Percentiles rank a stretch among this genome's conserved stretches.
These are phyloP conservation scores for Anisogramma anomala DNA, from an alignment of 2,329 filamentous ascomycete species.

Conservation along the genomic window DNA sequence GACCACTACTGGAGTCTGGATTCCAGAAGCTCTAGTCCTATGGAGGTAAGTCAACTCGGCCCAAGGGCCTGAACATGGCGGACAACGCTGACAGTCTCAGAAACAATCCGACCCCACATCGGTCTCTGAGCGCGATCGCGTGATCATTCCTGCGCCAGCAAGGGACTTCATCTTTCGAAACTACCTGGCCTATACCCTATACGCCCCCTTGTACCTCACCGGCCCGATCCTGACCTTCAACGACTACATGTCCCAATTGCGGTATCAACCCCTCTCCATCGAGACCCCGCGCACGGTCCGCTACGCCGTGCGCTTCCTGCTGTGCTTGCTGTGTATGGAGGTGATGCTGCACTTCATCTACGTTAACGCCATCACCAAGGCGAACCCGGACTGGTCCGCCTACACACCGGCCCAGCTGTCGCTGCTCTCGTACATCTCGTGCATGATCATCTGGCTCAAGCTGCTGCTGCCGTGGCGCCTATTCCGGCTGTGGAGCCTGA, in stretches of 20 bases:
- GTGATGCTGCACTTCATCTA: constrained; percentile 85
- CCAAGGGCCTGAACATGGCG: neutral
- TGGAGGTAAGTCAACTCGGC: constrained; percentile 60
- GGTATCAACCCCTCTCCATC: constrained; percentile 61
- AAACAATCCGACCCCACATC: constrained; percentile 83
- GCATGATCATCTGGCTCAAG: constrained; percentile 92
- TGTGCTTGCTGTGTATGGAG: constrained; percentile 81
- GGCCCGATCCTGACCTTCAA: constrained; percentile 96
- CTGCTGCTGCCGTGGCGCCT: constrained; percentile 95
- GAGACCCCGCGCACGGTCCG: constrained; percentile 58
- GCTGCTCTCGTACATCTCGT: constrained; percentile 85
- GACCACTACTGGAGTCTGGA: constrained; percentile 91
- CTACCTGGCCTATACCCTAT: constrained; percentile 80
- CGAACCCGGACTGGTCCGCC: constrained; percentile 63
- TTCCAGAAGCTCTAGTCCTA: constrained; percentile 47
- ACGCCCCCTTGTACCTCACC: constrained; percentile 83
- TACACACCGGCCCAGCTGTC: constrained; percentile 82
- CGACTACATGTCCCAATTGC: constrained; percentile 83
- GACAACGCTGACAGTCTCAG: constrained; percentile 54
- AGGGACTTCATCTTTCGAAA: constrained; percentile 70
- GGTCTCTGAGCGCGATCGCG: constrained; percentile 79
- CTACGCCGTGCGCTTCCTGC: constrained; percentile 71
- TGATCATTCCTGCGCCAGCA: constrained; percentile 60
- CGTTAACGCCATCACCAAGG: constrained; percentile 81
- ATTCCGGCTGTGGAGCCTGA: constrained; percentile 88